A percentile compares a stretch with the other conserved stretches of the same genome.
These are phyloP conservation scores for Metschnikowia lunata DNA, from an alignment of 805 yeast species.

Conservation along the genomic window DNA sequence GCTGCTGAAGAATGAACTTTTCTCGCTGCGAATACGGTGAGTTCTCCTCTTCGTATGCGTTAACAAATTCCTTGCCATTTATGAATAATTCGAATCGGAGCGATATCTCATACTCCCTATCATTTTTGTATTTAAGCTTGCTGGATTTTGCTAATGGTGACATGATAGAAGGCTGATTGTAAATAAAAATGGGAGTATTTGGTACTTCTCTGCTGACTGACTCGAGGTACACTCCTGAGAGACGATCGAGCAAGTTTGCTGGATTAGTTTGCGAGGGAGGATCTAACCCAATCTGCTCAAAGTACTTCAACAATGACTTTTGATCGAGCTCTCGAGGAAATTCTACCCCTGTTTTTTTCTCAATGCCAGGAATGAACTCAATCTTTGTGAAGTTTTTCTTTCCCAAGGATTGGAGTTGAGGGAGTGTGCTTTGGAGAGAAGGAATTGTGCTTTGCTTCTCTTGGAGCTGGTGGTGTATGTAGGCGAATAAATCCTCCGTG, in stretches of 20 bases:
- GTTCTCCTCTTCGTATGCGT: conserved; percentile 96
- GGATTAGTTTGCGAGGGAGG: conserved; percentile 44
- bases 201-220: conserved; percentile 42
- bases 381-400: conserved; percentile 27
- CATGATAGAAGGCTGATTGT: conserved; percentile 77
- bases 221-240: conserved; percentile 63
- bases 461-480: conserved; percentile 32
- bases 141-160: conserved; percentile 85
- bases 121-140: conserved; percentile 23
- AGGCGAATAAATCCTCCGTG: conserved; percentile 54
- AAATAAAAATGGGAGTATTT: conserved; percentile 62
- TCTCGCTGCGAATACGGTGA: conserved; percentile 65
- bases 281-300: conserved; percentile 30
- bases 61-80: conserved; percentile 73
- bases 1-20: conserved; percentile 61
- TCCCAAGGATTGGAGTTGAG: conserved; percentile 14
- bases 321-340: conserved; percentile 46
- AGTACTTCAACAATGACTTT: conserved; percentile 39
- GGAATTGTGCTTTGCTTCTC: conserved; percentile 12
- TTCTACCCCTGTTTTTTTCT: conserved; percentile 42
- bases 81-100: conserved; percentile 83
- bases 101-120: conserved; percentile 41
- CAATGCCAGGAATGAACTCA: conserved; percentile 68
- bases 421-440: conserved; percentile 13
- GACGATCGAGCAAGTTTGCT: conserved; percentile 58